Evolutionary conservation across 2,329 filamentous ascomycete species (phyloP).

Genomic region (Penicillium olsonii): DNA sequence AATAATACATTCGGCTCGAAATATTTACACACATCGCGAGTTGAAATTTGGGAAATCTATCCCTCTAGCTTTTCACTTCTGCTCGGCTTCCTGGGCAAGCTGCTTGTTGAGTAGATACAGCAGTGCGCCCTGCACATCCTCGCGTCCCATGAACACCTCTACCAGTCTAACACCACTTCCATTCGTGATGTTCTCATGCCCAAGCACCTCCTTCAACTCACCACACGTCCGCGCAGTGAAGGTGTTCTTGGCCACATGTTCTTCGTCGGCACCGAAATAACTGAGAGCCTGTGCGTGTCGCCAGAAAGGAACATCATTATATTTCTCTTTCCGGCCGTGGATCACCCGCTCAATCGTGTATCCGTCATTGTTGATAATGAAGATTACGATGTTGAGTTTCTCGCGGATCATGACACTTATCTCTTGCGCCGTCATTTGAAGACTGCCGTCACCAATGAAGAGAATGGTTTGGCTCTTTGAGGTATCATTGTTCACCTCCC

Average conservation of each 20-base stretch:
- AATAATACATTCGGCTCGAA: background rate
- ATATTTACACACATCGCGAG: background rate
- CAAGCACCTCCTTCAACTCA: constrained; percentile 47
- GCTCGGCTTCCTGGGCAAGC: constrained; percentile 22
- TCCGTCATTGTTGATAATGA: constrained; percentile 62
- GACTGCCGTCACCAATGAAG: constrained; percentile 64
- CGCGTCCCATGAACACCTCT: constrained; percentile 44
- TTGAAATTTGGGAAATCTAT: background rate
- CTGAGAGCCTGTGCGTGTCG: constrained; percentile 51
- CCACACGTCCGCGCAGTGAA: constrained; percentile 47
- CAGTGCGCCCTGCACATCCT: constrained; percentile 39
- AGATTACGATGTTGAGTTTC: constrained; percentile 50
- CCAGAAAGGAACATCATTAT: constrained; percentile 60
- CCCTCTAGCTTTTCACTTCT: background rate
- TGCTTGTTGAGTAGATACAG: constrained; percentile 34
- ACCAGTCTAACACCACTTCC: constrained; percentile 45
- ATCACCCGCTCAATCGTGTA: constrained; percentile 63
- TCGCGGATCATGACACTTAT: constrained; percentile 63
- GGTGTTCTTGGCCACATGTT: constrained; percentile 42
- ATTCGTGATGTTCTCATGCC: constrained; percentile 36
- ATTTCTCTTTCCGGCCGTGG: constrained; percentile 54
- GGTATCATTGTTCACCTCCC: constrained; percentile 19
- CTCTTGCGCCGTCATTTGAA: constrained; percentile 68
- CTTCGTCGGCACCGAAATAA: constrained; percentile 50
- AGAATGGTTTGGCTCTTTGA: constrained; percentile 53